Percentiles rank a stretch among this genome's conserved stretches.
Evolutionary conservation across 305 asterid genomes (phyloP).

Genomic region (Coffea humblotiana): DNA sequence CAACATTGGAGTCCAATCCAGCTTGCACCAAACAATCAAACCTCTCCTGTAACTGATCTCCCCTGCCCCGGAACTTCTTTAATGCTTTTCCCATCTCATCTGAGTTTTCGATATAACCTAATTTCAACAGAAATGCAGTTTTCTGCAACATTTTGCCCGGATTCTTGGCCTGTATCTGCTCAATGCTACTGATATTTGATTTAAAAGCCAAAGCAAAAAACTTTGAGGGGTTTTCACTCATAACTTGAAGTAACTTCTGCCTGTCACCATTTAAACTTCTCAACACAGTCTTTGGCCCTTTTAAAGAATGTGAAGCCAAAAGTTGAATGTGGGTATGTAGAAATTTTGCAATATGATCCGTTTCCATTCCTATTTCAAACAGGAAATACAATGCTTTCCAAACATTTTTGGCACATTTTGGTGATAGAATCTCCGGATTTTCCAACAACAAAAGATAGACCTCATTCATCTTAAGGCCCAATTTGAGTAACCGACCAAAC

Average conservation of each 20-base stretch:
- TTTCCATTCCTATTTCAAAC: constrained; percentile 53
- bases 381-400: constrained; percentile 64
- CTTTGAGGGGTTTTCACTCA: constrained; percentile 48
- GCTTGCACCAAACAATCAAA: constrained; percentile 72
- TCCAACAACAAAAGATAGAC: constrained; percentile 42
- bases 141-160: constrained; percentile 54
- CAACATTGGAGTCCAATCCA: constrained; percentile 67
- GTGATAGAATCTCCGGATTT: constrained; percentile 53
- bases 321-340: constrained; percentile 44
- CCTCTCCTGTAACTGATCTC: constrained; percentile 88
- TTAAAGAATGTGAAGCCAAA: constrained; percentile 53
- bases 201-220: constrained; percentile 59
- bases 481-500: constrained; percentile 62
- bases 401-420: constrained; percentile 52
- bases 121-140: constrained; percentile 53
- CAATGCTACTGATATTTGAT: constrained; percentile 27
- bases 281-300: constrained; percentile 61
- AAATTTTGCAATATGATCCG: constrained; percentile 41
- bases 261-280: constrained; percentile 51
- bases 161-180: constrained; percentile 43
- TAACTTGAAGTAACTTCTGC: constrained; percentile 42
- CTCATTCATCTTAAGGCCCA: constrained; percentile 56
- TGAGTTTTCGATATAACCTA: constrained; percentile 75
- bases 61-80: constrained; percentile 76
- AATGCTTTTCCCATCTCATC: constrained; percentile 81